Evolutionary conservation across 139 green algal genomes (phyloP).

Genomic region (Marvania coccoides): DNA sequence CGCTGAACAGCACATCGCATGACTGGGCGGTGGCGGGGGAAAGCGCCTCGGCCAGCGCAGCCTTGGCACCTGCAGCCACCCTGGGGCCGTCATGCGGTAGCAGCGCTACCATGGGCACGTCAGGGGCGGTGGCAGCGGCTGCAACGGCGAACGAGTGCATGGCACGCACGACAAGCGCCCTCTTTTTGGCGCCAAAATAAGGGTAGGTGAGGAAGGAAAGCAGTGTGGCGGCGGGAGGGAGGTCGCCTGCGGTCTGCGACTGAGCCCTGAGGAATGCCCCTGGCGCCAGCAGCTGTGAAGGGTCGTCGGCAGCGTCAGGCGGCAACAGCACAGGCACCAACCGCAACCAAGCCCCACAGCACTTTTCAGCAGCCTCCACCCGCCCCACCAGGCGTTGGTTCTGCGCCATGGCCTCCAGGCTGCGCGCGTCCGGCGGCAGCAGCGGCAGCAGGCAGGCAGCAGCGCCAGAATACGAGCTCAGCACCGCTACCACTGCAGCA

Average conservation of each 20-base stretch:
- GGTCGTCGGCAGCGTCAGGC: conserved; percentile 5
- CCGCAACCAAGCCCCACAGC: conserved; percentile 27
- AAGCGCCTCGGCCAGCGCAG: conserved; percentile 8
- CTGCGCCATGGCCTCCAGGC: conserved; percentile 17
- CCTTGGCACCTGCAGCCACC: neutral
- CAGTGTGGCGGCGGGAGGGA: conserved; percentile 23
- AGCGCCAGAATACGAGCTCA: conserved; percentile 15
- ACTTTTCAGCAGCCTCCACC: conserved; percentile 20
- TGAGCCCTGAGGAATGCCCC: conserved; percentile 10
- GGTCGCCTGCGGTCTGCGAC: neutral
- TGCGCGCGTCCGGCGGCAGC: conserved; percentile 16
- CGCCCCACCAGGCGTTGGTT: neutral
- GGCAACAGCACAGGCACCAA: conserved; percentile 26
- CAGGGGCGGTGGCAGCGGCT: neutral
- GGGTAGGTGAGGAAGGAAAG: conserved; percentile 32
- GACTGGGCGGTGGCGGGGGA: neutral
- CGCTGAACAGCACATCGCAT: conserved; percentile 9
- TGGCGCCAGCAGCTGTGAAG: neutral
- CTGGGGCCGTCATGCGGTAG: neutral
- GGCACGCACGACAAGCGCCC: conserved; percentile 10
- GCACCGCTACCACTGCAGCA: neutral
- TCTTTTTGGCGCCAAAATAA: conserved; percentile 14
- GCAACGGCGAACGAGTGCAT: conserved; percentile 7
- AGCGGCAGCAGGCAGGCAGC: conserved; percentile 10
- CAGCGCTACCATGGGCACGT: neutral